Evolutionary conservation across 805 yeast genomes (phyloP).

Genomic region (Barnettozyma californica): DNA sequence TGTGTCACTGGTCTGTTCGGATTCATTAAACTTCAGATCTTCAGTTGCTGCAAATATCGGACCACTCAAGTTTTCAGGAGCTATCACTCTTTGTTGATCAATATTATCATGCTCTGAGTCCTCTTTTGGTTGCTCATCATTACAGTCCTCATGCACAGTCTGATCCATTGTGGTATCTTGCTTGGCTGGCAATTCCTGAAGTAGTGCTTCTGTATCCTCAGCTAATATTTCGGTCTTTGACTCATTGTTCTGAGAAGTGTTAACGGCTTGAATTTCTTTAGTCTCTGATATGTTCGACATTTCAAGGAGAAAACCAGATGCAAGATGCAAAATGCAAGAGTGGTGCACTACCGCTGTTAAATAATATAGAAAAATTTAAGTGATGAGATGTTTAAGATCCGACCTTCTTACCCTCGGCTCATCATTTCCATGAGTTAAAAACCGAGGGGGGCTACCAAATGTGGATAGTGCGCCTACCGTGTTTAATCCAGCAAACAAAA

Average conservation of each 20-base stretch:
- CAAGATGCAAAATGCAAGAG: too few species aligned
- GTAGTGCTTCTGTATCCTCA: not conserved
- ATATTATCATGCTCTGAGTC: not conserved
- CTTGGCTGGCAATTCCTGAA: not conserved
- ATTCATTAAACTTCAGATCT: too few species aligned
- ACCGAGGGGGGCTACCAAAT: too few species aligned
- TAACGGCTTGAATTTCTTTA: not conserved
- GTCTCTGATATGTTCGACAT: not conserved
- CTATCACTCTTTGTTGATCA: not conserved
- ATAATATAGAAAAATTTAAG: too few species aligned
- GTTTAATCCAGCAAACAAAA: too few species aligned
- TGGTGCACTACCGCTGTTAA: too few species aligned
- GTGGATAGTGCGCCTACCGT: too few species aligned
- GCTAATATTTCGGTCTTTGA: not conserved
- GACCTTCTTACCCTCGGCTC: too few species aligned
- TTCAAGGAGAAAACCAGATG: not conserved
- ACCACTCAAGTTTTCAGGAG: not conserved
- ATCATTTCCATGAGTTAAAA: too few species aligned
- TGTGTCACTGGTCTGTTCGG: not conserved
- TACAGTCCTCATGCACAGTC: not conserved
- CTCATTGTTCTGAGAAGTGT: not conserved
- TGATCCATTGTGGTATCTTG: not conserved
- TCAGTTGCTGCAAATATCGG: not conserved
- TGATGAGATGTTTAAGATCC: too few species aligned
- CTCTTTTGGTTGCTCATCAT: not conserved